phyloP scores from a whole-genome alignment of 345 rosid genomes.

The Ceriops tagal region DNA sequence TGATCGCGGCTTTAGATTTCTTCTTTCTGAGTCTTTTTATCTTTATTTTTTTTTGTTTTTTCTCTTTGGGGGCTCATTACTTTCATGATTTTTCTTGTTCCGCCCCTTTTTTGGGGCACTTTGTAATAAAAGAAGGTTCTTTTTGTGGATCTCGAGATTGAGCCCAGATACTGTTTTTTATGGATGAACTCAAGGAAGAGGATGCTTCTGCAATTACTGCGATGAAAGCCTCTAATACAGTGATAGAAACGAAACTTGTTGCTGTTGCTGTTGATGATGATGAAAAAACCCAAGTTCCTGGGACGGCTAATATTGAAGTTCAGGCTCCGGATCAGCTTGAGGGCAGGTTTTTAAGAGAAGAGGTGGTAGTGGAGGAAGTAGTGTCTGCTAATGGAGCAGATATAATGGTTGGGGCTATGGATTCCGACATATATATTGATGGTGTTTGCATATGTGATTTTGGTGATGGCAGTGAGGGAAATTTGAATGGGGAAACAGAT shows the following conservation, averaged over 20 bases:
- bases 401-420: constrained; percentile 39
- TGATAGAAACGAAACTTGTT: constrained; percentile 21
- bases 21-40: too few relatives aligned
- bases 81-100: not conserved
- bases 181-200: constrained; percentile 26
- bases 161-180: constrained; percentile 26
- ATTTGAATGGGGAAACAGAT: constrained; percentile 21
- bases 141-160: constrained; percentile 17
- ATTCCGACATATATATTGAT: constrained; percentile 39
- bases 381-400: constrained; percentile 37
- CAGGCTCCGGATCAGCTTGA: constrained; percentile 15
- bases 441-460: constrained; percentile 34
- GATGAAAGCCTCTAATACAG: constrained; percentile 8
- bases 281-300: constrained; percentile 19
- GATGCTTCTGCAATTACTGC: constrained; percentile 16
- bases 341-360: constrained; percentile 15
- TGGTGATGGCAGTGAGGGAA: constrained; percentile 20
- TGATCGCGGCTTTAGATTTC: too few relatives aligned
- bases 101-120: not conserved
- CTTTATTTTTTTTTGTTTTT: too few relatives aligned
- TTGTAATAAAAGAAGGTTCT: not conserved
- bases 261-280: constrained; percentile 5
- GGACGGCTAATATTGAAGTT: constrained; percentile 14
- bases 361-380: constrained; percentile 19
- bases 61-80: too few relatives aligned